These are phyloP conservation scores for Austroboletus eburneus DNA, from an alignment of 768 basidiomycete species.

Conservation along the genomic window DNA sequence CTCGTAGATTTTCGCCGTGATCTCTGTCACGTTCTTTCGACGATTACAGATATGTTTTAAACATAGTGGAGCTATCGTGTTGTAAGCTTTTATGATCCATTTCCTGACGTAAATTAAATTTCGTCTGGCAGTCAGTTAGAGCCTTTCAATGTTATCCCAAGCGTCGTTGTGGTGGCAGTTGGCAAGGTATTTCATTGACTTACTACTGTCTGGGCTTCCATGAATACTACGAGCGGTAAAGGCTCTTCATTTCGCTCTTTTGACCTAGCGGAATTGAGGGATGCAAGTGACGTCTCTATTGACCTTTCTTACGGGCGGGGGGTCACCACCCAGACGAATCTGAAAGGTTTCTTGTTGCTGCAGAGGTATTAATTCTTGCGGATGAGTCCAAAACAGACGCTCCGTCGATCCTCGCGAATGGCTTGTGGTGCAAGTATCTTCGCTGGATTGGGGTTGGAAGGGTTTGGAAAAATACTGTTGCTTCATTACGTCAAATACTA, in stretches of 20 bases:
- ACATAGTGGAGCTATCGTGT: constrained; percentile 62
- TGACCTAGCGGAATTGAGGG: constrained; percentile 60
- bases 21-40: not conserved
- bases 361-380: constrained; percentile 65
- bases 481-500: constrained; percentile 67
- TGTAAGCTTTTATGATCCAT: constrained; percentile 60
- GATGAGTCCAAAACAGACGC: constrained; percentile 56
- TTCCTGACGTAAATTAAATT: constrained; percentile 65
- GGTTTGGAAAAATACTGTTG: constrained; percentile 82
- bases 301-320: constrained; percentile 60
- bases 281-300: constrained; percentile 62
- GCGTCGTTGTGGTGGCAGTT: constrained; percentile 51
- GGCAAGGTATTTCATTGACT: constrained; percentile 73
- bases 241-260: constrained; percentile 59
- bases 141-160: constrained; percentile 50
- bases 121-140: constrained; percentile 9
- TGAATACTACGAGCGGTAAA: constrained; percentile 51
- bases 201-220: constrained; percentile 71
- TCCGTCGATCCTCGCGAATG: constrained; percentile 66
- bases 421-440: constrained; percentile 79
- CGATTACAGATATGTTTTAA: constrained; percentile 34
- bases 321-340: constrained; percentile 49
- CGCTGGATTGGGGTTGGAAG: constrained; percentile 73
- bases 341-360: constrained; percentile 55
- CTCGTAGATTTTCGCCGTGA: constrained; percentile 35